Percentiles rank a stretch among this genome's conserved stretches.
These are phyloP conservation scores for Mrakia gelida DNA, from an alignment of 768 basidiomycete genomes.

Conservation along the genomic window DNA sequence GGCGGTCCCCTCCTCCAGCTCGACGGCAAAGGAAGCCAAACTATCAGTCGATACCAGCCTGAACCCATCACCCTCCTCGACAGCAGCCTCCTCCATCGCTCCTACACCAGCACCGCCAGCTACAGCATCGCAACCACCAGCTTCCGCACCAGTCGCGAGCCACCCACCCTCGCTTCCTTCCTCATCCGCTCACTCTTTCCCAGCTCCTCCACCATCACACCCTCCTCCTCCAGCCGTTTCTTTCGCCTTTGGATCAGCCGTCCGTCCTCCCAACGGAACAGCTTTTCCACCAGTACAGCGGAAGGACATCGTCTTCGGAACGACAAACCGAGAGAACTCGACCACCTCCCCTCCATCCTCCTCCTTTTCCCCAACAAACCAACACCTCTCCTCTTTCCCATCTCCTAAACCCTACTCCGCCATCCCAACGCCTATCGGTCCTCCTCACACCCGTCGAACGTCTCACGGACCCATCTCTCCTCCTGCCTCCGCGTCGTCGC, in stretches of 20 bases:
- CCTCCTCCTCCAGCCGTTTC: not conserved
- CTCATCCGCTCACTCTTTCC: not conserved
- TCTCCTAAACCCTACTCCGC: not conserved
- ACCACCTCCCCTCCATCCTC: not conserved
- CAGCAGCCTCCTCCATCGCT: not conserved
- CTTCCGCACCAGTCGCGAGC: not conserved
- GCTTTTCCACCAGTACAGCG: not conserved
- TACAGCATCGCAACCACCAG: not conserved
- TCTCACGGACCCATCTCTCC: not conserved
- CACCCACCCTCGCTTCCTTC: not conserved
- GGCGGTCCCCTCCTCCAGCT: not conserved
- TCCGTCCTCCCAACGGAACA: not conserved
- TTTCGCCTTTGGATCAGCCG: not conserved
- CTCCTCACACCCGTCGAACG: not conserved
- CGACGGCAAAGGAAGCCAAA: not conserved
- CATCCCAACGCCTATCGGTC: not conserved
- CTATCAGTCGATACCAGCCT: not conserved
- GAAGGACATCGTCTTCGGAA: conserved; percentile 15
- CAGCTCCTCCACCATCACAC: not conserved
- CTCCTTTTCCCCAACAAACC: not conserved
- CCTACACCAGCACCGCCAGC: not conserved
- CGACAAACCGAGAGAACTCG: not conserved
- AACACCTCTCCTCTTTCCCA: not conserved
- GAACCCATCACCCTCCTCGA: not conserved
- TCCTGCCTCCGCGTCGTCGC: not conserved